Base-by-base conservation (phyloP, 257 asterid species). In the Solanum etuberosum region DNA sequence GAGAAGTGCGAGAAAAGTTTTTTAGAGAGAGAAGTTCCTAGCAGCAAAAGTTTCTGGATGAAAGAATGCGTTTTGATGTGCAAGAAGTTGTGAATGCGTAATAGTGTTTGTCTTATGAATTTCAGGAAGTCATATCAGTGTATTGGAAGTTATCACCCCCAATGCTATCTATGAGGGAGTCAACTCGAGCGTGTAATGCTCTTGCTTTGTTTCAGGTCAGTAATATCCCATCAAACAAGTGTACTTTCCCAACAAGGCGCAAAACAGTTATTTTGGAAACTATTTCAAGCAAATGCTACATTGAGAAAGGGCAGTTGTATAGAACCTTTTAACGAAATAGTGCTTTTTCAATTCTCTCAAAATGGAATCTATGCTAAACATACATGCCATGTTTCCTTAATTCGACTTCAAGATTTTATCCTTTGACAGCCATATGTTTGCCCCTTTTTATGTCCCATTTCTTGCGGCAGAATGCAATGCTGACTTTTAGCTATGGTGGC, bases 351-450 rank as follows among this genome's bases (percentile, higher is more conserved):
- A 51, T 15, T 51, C 61, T 51, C 61, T 51, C 23, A 51, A 51
- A 51, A 2, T 51, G 61, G 1, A 51, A 51, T 51, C 23, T 48
- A 32, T 32, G 2, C 34, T 35, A 35, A 35, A 35, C 7, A 35
- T 35, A 5, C 5, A 35, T 5, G 38, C 6, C 38, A 5, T 35
- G 7, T 6, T 35, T 46, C 20, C 57, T 46, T 14, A 5, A 46
- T 46, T 46, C 20, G 57, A 46, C 7, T 35, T 20, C 15, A 73
- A 90, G 86, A 72, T 89, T 92, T 84, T 90, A 90, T 27, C 92
- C 93, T 73, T 92, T 92, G 27, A 90, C 94, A n/a, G 93, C 92
- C 94, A 92, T 92, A 77, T 88, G 93, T 90, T 77, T 92, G 91
- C 25, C 94, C 94, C 86, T 92, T 90, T 85, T 92, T 89, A 87